Percentiles rank a stretch among this genome's conserved stretches.
These are phyloP conservation scores for Acacia acuminata DNA, from an alignment of 306 rosid species.

Conservation along the genomic window DNA sequence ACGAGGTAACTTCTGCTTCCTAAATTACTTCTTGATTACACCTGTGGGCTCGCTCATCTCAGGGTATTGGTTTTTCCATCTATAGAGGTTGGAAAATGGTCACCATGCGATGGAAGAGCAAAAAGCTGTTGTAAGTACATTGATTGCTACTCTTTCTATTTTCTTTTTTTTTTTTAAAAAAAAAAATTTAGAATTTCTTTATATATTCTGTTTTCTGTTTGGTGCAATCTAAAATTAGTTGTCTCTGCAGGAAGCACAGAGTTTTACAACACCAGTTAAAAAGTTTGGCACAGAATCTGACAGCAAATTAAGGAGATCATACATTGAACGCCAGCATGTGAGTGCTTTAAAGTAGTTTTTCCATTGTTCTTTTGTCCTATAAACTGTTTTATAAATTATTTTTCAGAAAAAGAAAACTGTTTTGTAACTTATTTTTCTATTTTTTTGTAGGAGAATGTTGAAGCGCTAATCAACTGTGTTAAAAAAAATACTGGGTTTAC, in stretches of 20 bases:
- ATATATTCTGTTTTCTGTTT: slow-evolving; percentile 11
- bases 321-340: slow-evolving; percentile 92
- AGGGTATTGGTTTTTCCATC: slow-evolving; percentile 19
- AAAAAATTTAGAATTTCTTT: background rate
- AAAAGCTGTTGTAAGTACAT: slow-evolving; percentile 53
- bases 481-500: slow-evolving; percentile 79
- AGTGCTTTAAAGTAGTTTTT: slow-evolving; percentile 37
- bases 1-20: slow-evolving; percentile 48
- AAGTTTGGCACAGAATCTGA: slow-evolving; percentile 87
- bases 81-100: slow-evolving; percentile 86
- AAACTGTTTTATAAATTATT: slow-evolving; percentile 11
- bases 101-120: slow-evolving; percentile 71
- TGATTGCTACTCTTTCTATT: slow-evolving; percentile 17
- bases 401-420: slow-evolving; percentile 12
- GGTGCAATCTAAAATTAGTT: slow-evolving; percentile 27
- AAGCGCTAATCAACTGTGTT: slow-evolving; percentile 88
- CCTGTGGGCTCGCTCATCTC: slow-evolving; percentile 5
- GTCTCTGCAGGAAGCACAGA: slow-evolving; percentile 61
- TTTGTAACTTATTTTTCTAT: background rate
- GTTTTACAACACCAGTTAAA: slow-evolving; percentile 64
- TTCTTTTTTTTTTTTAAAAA: background rate
- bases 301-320: slow-evolving; percentile 84
- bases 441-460: slow-evolving; percentile 83
- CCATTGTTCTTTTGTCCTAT: slow-evolving; percentile 26
- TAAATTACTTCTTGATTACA: slow-evolving; percentile 10